Evolutionary conservation across 208 protist genomes (phyloP), one percentile per base, ranked within the genome.

Genomic region (Wallacemonas collosoma): DNA sequence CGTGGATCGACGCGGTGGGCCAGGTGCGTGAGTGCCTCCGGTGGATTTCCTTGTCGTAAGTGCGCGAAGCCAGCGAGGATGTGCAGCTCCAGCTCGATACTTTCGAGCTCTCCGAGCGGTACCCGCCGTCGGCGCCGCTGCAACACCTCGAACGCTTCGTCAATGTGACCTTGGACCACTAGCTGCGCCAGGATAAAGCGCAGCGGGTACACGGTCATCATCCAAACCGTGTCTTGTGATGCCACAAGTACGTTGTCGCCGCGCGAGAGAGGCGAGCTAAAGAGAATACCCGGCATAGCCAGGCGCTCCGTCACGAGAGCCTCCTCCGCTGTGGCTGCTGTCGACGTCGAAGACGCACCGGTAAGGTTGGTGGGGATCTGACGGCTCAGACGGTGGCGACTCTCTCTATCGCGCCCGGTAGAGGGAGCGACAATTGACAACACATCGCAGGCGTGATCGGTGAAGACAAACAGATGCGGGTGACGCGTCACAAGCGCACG

Each of bases 391-490:
- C 26, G 26, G 26, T 26, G 26, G 26, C 26, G 26, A 26, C 26
- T 26, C 45, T 6, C 6, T 12, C 12, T 50, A 12, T 12, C 45
- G 12, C 8, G 12, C 45, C 45, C 45, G 6, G 45, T 12, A 50
- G 45, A 12, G 8, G 53, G 53, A 26, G 53, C 53, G 6, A 1
- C 53, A 0, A 57, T 8, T 17, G 80, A 87, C 44, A 82, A 78
- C 15, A 92, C 87, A 73, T 92, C 85, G 68, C 89, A 94, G 71
- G 90, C 77, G 17, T 76, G 26, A 41, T 77, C 68, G 8, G 84
- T 86, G 74, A 94, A 94, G 51, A 80, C 80, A 65, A 94, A 87
- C 15, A 94, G 73, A 73, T 87, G 87, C 7, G 87, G 87, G 48
- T 91, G 81, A 36, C 85, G 86, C 6, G 81, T 66, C 45, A 87